Evolutionary conservation across 2,329 filamentous ascomycete genomes (phyloP).

Genomic region (Elsinoe fawcettii): DNA sequence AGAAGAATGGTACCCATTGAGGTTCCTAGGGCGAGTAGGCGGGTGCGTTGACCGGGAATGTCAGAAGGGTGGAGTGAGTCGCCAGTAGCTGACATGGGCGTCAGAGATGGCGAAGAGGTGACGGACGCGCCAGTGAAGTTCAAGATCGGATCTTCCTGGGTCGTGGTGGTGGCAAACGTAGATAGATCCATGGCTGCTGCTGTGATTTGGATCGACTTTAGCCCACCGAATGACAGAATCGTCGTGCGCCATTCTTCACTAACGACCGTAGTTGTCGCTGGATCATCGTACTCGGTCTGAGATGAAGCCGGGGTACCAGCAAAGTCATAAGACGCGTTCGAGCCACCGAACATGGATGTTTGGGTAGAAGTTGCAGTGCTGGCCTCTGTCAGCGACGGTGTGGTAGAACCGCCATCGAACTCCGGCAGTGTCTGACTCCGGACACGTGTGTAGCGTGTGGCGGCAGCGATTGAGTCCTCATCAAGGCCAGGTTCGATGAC

Average conservation of each 20-base stretch:
- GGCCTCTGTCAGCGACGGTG: constrained; percentile 24
- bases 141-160: constrained; percentile 70
- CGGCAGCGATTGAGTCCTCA: constrained; percentile 45
- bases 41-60: constrained; percentile 75
- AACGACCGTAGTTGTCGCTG: constrained; percentile 25
- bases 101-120: constrained; percentile 47
- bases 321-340: constrained; percentile 23
- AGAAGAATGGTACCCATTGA: constrained; percentile 66
- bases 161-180: constrained; percentile 59
- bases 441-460: constrained; percentile 53
- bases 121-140: constrained; percentile 48
- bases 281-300: not conserved
- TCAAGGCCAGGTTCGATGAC: constrained; percentile 66
- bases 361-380: constrained; percentile 23
- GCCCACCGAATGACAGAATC: constrained; percentile 52
- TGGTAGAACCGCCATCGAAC: constrained; percentile 18
- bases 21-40: constrained; percentile 75
- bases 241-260: constrained; percentile 60
- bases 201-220: constrained; percentile 56
- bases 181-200: constrained; percentile 67
- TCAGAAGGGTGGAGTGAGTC: constrained; percentile 45
- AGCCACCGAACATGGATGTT: constrained; percentile 46
- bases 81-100: constrained; percentile 42
- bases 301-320: constrained; percentile 27
- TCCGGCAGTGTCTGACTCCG: constrained; percentile 30